A percentile compares a stretch with the other conserved stretches of the same genome.
phyloP scores from a whole-genome alignment of 306 rosid genomes.

The Begonia masoniana region DNA sequence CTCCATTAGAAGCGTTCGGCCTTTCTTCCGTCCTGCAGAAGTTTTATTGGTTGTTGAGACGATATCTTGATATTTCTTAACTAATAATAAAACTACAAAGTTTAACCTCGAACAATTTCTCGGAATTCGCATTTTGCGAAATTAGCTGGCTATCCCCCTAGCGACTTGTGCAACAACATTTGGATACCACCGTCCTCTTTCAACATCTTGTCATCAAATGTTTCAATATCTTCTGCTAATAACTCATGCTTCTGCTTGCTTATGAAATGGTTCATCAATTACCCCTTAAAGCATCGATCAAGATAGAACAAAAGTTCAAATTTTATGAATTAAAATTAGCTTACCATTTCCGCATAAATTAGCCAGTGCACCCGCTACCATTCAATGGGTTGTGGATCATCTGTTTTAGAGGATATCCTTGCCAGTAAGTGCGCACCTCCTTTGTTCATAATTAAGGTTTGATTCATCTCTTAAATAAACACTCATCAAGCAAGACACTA shows the following conservation, averaged over 20 bases:
- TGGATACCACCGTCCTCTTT: slow-evolving; percentile 51
- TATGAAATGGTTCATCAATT: no score
- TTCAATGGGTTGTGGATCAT: slow-evolving; percentile 49
- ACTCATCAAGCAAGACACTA: background rate
- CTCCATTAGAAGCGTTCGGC: slow-evolving; percentile 39
- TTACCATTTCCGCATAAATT: slow-evolving; percentile 74
- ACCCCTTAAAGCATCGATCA: background rate
- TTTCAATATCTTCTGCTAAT: background rate
- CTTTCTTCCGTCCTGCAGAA: slow-evolving; percentile 39
- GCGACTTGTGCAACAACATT: slow-evolving; percentile 56
- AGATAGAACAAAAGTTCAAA: background rate
- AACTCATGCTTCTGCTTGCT: no score
- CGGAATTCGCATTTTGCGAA: slow-evolving; percentile 63
- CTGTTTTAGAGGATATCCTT: slow-evolving; percentile 31
- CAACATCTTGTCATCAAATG: slow-evolving; percentile 18
- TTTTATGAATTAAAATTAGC: background rate
- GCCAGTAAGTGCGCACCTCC: slow-evolving; percentile 51
- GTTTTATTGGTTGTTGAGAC: background rate
- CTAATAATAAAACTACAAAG: slow-evolving; percentile 1
- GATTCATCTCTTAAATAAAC: slow-evolving; percentile 35
- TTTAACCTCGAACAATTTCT: slow-evolving; percentile 34
- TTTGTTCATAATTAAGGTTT: slow-evolving; percentile 43
- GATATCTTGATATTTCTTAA: no score
- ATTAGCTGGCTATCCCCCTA: slow-evolving; percentile 54
- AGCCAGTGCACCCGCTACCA: slow-evolving; percentile 71